Evolutionary conservation across 2,329 filamentous ascomycete genomes (phyloP).

Genomic region (Fusarium pseudoanthophilum): DNA sequence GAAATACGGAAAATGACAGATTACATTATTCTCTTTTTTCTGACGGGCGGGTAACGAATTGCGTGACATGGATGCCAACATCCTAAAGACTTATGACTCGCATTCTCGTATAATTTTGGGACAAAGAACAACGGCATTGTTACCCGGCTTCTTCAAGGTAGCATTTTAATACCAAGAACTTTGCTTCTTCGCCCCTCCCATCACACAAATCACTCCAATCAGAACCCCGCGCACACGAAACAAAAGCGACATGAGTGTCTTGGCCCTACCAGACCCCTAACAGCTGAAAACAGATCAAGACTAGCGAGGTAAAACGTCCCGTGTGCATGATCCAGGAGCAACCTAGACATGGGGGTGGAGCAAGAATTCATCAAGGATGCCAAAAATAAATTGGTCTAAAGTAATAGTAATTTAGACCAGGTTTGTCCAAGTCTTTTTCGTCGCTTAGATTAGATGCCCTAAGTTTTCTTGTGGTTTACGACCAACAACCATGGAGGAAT

Average conservation of each 20-base stretch:
- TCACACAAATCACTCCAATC: neutral
- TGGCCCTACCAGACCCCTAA: neutral
- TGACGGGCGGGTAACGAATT: neutral
- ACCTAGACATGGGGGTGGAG: neutral
- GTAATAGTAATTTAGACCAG: rapidly evolving
- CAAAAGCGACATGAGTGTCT: neutral
- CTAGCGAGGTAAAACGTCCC: neutral
- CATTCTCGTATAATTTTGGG: neutral
- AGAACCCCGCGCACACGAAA: neutral
- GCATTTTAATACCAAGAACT: neutral
- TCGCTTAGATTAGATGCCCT: neutral
- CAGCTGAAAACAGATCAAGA: neutral
- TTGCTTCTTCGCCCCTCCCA: neutral
- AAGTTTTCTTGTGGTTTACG: neutral
- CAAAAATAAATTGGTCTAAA: neutral
- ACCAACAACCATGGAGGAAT: neutral
- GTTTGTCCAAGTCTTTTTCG: rapidly evolving
- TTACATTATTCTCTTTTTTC: neutral
- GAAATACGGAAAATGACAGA: rapidly evolving
- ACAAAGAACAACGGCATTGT: neutral
- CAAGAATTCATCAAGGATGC: rapidly evolving
- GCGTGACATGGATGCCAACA: no score
- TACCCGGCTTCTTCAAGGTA: neutral
- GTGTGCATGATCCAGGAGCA: neutral
- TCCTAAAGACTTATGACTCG: rapidly evolving